Conservation (phyloP, 1,284 basidiomycete species). For the Lignosus rhinocerotis region DNA sequence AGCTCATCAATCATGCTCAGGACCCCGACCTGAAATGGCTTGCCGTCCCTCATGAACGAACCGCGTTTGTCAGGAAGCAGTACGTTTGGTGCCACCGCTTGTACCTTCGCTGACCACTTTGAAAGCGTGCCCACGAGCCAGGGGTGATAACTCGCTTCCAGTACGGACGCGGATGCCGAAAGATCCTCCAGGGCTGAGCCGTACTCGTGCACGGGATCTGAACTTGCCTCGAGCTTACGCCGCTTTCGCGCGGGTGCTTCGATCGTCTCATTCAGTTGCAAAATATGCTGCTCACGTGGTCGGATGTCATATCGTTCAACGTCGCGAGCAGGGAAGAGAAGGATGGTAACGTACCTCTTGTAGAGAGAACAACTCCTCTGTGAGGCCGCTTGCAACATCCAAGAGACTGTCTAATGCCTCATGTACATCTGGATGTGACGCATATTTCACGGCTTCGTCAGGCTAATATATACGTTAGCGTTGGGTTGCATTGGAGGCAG, state of each 20-base stretch:
- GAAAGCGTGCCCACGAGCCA: slow-evolving; percentile 73
- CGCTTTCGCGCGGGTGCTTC: slow-evolving; percentile 60
- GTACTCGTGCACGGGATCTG: slow-evolving; percentile 34
- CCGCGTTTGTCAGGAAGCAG: slow-evolving; percentile 71
- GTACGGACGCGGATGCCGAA: slow-evolving; percentile 36
- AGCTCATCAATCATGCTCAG: slow-evolving; percentile 76
- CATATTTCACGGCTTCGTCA: slow-evolving; percentile 11
- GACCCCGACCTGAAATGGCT: slow-evolving; percentile 40
- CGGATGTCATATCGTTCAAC: neutral
- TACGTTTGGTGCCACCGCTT: slow-evolving; percentile 80
- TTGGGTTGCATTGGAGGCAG: neutral
- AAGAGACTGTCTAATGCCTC: slow-evolving; percentile 47
- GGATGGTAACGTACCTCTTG: slow-evolving; percentile 51
- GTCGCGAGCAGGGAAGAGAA: slow-evolving; percentile 9
- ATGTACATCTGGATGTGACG: slow-evolving; percentile 33
- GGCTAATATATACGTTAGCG: slow-evolving; percentile 16
- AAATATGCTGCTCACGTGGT: slow-evolving; percentile 9
- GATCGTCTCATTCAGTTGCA: slow-evolving; percentile 45
- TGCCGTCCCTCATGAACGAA: slow-evolving; percentile 56
- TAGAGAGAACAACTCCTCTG: slow-evolving; percentile 67
- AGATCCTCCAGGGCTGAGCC: slow-evolving; percentile 40
- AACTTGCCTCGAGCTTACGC: slow-evolving; percentile 42
- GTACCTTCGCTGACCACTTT: slow-evolving; percentile 94
- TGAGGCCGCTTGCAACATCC: slow-evolving; percentile 57
- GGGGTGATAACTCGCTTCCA: slow-evolving; percentile 69